Evolutionary conservation across 257 asterid species (phyloP).

Genomic region (Primulina eburnea): DNA sequence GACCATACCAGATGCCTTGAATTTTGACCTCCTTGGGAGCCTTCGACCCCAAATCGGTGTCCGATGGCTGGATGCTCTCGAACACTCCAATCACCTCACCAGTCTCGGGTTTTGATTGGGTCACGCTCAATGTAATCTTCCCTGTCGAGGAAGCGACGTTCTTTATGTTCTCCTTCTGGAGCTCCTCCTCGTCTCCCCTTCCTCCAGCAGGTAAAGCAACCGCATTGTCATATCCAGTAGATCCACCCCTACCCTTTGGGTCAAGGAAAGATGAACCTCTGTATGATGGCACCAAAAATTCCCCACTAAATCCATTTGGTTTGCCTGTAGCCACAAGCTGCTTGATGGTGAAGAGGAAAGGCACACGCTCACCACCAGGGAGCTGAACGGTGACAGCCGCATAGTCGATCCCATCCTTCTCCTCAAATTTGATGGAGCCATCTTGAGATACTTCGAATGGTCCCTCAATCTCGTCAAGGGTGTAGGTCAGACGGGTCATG

Average conservation of each 20-base stretch:
- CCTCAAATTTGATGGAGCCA: constrained; percentile 80
- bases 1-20: constrained; percentile 97
- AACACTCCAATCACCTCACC: constrained; percentile 96
- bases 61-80: constrained; percentile 96
- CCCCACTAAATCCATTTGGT: constrained; percentile 66
- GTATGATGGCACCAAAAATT: constrained; percentile 89
- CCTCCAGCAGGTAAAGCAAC: constrained; percentile 99
- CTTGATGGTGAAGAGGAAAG: constrained; percentile 89
- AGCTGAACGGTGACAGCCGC: constrained; percentile 99
- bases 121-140: constrained; percentile 79
- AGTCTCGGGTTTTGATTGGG: constrained; percentile 78
- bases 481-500: constrained; percentile 97
- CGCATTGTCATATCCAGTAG: constrained; percentile 94
- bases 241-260: constrained; percentile 99
- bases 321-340: constrained; percentile 92
- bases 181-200: constrained; percentile 97
- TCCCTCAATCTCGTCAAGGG: constrained; percentile 96
- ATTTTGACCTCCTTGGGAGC: constrained; percentile 93
- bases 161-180: constrained; percentile 82
- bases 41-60: constrained; percentile 93
- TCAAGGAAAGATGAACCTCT: constrained; percentile 96
- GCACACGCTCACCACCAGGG: constrained; percentile 98
- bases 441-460: constrained; percentile 81
- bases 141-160: constrained; percentile 66
- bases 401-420: constrained; percentile 95